phyloP scores from a whole-genome alignment of 2,329 filamentous ascomycete genomes.

The Aspergillus ochraceus region DNA sequence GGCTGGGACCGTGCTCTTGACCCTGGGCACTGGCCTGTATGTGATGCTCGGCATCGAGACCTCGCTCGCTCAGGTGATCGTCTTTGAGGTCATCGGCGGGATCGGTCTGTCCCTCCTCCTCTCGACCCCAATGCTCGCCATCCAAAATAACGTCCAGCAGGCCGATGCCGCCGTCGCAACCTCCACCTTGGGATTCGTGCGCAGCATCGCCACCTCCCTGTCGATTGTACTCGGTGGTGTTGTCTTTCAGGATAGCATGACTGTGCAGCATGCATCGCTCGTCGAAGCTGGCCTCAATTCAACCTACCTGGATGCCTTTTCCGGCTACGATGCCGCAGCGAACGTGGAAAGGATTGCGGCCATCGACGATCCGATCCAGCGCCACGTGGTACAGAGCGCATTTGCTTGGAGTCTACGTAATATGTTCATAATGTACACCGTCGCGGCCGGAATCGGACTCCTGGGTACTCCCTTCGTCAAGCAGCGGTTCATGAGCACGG shows the following conservation, averaged over 20 bases:
- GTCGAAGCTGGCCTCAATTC: slow-evolving; percentile 50
- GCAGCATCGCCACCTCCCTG: slow-evolving; percentile 67
- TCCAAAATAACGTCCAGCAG: slow-evolving; percentile 55
- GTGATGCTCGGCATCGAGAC: slow-evolving; percentile 41
- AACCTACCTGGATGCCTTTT: slow-evolving; percentile 27
- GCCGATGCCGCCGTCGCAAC: slow-evolving; percentile 53
- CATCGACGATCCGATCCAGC: slow-evolving; percentile 39
- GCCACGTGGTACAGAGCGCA: slow-evolving; percentile 41
- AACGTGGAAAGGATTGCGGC: slow-evolving; percentile 45
- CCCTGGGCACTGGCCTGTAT: slow-evolving; percentile 48
- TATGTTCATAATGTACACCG: slow-evolving; percentile 52
- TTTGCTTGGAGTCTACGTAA: slow-evolving; percentile 51
- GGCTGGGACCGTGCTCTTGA: slow-evolving; percentile 41
- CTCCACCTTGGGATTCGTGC: slow-evolving; percentile 55
- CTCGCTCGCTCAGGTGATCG: slow-evolving; percentile 41
- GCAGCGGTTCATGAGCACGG: slow-evolving; percentile 47
- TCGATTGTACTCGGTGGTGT: slow-evolving; percentile 74
- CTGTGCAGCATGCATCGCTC: slow-evolving; percentile 35
- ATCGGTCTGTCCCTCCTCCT: slow-evolving; percentile 55
- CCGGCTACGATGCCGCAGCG: slow-evolving; percentile 46
- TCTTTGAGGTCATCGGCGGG: slow-evolving; percentile 52
- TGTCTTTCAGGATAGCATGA: slow-evolving; percentile 66
- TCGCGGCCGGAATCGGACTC: slow-evolving; percentile 43
- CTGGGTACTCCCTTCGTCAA: slow-evolving; percentile 47
- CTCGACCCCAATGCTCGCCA: slow-evolving; percentile 55